These are phyloP conservation scores for Eucalyptus sideroxylon DNA, from an alignment of 345 rosid genomes.

Conservation along the genomic window DNA sequence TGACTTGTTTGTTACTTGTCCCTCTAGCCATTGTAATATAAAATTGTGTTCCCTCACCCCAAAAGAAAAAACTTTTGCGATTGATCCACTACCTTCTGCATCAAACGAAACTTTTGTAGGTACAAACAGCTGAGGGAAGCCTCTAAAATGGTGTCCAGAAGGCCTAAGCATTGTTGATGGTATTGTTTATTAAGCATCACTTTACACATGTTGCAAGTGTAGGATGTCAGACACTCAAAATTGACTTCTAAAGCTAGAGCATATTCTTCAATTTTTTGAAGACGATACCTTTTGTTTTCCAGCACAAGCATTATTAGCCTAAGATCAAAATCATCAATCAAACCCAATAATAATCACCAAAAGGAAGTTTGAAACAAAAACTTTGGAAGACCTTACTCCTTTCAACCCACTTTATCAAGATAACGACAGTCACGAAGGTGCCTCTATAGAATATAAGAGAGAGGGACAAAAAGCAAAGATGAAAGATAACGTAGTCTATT, in stretches of 20 bases:
- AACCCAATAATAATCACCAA: neutral
- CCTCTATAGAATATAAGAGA: neutral
- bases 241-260: neutral
- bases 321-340: neutral
- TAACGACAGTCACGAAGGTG: neutral
- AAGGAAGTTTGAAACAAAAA: neutral
- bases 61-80: neutral
- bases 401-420: neutral
- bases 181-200: neutral
- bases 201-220: neutral
- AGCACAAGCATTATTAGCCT: neutral
- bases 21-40: no score
- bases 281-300: neutral
- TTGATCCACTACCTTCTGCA: neutral
- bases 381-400: neutral
- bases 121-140: neutral
- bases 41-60: no score
- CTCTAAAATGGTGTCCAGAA: neutral
- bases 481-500: neutral
- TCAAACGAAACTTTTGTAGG: neutral
- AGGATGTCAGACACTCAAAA: neutral
- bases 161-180: neutral
- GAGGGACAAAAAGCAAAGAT: neutral
- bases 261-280: neutral
- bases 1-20: no score